Evolutionary conservation across 176 grass and related monocot genomes (phyloP).

Genomic region (Phyllostachys edulis): DNA sequence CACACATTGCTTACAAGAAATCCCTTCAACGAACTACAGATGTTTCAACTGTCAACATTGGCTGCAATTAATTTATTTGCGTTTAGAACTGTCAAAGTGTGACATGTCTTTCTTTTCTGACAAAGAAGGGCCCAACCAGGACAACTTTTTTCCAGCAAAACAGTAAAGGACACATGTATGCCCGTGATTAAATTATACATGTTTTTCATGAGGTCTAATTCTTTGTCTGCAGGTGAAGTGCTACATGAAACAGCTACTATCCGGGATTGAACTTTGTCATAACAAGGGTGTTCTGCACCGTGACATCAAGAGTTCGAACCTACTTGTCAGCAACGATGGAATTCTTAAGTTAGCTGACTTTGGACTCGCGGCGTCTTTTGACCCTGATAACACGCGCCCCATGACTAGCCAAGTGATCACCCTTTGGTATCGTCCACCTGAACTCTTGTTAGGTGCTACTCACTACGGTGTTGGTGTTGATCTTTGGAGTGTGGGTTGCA

Average conservation of each 20-base stretch:
- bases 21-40: conserved; percentile 4
- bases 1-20: conserved; percentile 22
- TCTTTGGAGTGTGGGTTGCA: conserved; percentile 94
- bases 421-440: conserved; percentile 96
- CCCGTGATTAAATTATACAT: background rate
- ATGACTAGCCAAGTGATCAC: conserved; percentile 95
- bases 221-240: conserved; percentile 74
- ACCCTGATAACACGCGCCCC: conserved; percentile 45
- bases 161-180: conserved; percentile 1
- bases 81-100: conserved; percentile 8
- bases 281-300: conserved; percentile 76
- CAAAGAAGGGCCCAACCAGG: conserved; percentile 6
- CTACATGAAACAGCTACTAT: conserved; percentile 86
- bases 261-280: conserved; percentile 88
- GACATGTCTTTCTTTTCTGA: background rate
- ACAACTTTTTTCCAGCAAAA: background rate
- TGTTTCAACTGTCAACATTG: conserved; percentile 42
- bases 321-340: conserved; percentile 72
- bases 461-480: conserved; percentile 81
- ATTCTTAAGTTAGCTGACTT: conserved; percentile 97
- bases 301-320: conserved; percentile 93
- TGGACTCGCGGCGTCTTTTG: conserved; percentile 71
- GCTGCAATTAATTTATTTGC: conserved; percentile 18
- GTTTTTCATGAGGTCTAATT: conserved; percentile 9
- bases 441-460: conserved; percentile 84